Conservation (phyloP, 2,329 filamentous ascomycete species). For the Kalaharituber pfeilii region DNA sequence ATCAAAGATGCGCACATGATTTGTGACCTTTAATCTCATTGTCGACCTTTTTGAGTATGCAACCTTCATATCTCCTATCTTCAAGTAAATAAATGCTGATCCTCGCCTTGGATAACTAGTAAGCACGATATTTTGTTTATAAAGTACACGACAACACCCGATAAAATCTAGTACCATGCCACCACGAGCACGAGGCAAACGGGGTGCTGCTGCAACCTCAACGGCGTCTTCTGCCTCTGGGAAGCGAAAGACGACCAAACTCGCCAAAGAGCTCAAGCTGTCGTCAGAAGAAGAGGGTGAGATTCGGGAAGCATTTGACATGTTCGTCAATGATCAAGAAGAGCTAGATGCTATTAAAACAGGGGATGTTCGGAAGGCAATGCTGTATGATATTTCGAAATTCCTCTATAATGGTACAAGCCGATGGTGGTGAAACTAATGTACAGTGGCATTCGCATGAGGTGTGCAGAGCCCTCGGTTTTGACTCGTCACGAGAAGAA, state of each 20-base stretch:
- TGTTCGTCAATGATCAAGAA: conserved; percentile 43
- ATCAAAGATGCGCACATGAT: no score
- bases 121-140: no score
- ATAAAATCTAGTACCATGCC: no score
- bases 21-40: no score
- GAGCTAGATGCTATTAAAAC: conserved; percentile 47
- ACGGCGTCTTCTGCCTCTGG: no score
- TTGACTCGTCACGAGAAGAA: conserved; percentile 49
- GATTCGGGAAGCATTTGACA: conserved; percentile 74
- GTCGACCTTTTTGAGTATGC: no score
- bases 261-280: neutral
- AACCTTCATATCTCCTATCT: no score
- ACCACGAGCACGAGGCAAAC: no score
- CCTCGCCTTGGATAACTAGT: no score
- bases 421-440: neutral
- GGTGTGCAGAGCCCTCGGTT: conserved; percentile 53
- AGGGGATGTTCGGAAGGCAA: conserved; percentile 50
- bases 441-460: conserved; percentile 1
- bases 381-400: conserved; percentile 41
- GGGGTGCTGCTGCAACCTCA: no score
- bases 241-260: neutral
- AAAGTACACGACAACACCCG: no score
- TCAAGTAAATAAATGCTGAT: no score
- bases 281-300: conserved; percentile 43
- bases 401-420: neutral